Conservation (phyloP, 345 rosid genomes). For the Hibiscus mutabilis region DNA sequence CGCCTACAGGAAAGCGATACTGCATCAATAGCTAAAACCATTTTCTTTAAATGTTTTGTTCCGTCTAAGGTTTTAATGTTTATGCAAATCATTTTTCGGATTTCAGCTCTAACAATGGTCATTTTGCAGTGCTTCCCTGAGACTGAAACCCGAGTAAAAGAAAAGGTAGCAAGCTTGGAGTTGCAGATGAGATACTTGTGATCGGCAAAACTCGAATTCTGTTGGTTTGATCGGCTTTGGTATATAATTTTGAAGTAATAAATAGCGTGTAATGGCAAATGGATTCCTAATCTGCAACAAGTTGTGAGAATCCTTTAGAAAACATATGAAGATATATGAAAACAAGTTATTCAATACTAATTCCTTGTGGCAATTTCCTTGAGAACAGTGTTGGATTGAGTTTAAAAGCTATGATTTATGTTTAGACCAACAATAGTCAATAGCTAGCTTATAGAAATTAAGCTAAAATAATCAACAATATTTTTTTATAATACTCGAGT, state of each 20-base stretch:
- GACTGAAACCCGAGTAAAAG: constrained; percentile 13
- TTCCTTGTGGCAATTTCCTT: no score
- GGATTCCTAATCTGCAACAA: background rate
- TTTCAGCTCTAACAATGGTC: background rate
- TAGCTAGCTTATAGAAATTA: no score
- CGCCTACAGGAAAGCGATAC: constrained; percentile 73
- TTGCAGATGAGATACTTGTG: no score
- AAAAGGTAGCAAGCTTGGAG: background rate
- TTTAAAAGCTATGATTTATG: no score
- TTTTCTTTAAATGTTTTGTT: background rate
- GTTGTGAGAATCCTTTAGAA: background rate
- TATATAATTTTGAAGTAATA: background rate
- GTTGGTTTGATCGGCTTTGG: background rate
- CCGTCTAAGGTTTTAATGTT: background rate
- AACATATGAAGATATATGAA: no score
- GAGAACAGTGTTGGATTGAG: no score
- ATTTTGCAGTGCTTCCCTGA: constrained; percentile 35
- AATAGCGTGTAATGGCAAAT: background rate
- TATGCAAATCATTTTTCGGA: background rate
- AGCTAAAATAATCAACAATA: no score
- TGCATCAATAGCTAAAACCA: constrained; percentile 70
- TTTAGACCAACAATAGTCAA: no score
- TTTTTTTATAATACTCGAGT: no score
- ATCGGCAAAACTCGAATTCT: background rate
- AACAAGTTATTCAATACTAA: no score